Evolutionary conservation across 768 basidiomycete genomes (phyloP), one percentile per base, ranked within the genome.

Genomic region (Amylocystis lapponica): DNA sequence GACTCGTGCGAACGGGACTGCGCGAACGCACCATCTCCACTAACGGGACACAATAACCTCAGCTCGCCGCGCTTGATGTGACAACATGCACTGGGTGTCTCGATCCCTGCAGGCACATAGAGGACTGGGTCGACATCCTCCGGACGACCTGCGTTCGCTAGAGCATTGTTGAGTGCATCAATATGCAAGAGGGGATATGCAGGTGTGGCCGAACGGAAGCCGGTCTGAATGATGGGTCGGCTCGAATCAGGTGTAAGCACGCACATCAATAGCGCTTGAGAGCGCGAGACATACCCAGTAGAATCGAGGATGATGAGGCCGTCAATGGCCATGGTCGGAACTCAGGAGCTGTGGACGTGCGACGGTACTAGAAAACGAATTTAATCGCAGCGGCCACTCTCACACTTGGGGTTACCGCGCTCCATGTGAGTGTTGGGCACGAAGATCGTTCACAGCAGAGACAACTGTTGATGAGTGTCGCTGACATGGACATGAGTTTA

Each of bases 151-250:
- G 79, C 69, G 48, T 79, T 83, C 25, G 75, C 66, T 17, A 84
- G 65, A 2, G 87, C 84, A 43, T 73, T 78, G 62, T 86, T 93
- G 49, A 87, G 70, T 1, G 90, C 80, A 61, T 93, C 90, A 52
- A 94, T 82, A 59, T 93, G 90, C 2, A 93, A 67, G 7, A 92
- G 70, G 1, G 93, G 83, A 62, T 91, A 92, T 1, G 83, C 79
- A 0, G 84, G 64, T 10, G 84, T 74, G 33, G 79, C 81, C 14
- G 81, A 81, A 42, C 86, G 81, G 66, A 94, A 96, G 30, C 86
- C 86, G 23, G 92, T 92, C 65, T 92, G 88, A 51, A 94, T 87
- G 51, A 96, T 86, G 20, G 92, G 81, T 35, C 56, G 55, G 20
- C 59, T 54, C 2, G 26, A 13, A 41, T 51, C n/a, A n/a, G n/a